Base-by-base conservation (phyloP, 106 monocot species). In the Dendrobium huoshanense region DNA sequence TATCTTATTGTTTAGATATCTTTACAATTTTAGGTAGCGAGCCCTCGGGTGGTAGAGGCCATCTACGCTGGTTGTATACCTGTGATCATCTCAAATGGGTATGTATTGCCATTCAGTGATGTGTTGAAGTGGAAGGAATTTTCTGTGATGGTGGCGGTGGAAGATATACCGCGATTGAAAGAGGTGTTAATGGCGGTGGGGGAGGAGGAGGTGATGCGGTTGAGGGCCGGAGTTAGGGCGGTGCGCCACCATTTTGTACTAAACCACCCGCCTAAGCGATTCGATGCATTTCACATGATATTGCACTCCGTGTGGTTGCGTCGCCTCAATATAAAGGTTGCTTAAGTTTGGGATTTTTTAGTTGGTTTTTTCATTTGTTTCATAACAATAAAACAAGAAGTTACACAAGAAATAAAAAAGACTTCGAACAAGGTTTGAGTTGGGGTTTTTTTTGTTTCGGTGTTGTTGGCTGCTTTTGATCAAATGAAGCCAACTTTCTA, bases 1-100 rank as follows among this genome's bases (percentile, higher is more conserved):
- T 20, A 20, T 31, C 31, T 31, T 31, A 31, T 31, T n/a, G n/a
- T n/a, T n/a, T n/a, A n/a, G n/a, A n/a, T n/a, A n/a, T n/a, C n/a
- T n/a, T n/a, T n/a, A n/a, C n/a, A n/a, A n/a, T n/a, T n/a, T n/a
- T 74, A 74, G 74, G 94, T 94, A 77, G 94, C 94, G 25, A 94
- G 91, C 81, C 94, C 91, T 4, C 72, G 91, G 55, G 59, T 94
- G 1, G 89, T 88, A 37, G 94, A 94, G 89, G 87, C 94, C 2
- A 87, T 94, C 55, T 86, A 87, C 47, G 61, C 85, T 1, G 91
- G 81, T 72, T 94, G 94, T 76, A 84, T 94, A 24, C 94, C 91
- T 7, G 94, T 88, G 65, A 55, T 94, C 1, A 84, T 94, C 5
- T 89, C 93, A 1, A 70, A 86, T 7, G 81, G 86, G 24, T 94